Percentiles rank a stretch among this genome's conserved stretches.
Evolutionary conservation across 1,139 yeast species (phyloP).

Genomic region (Pichia sp.): DNA sequence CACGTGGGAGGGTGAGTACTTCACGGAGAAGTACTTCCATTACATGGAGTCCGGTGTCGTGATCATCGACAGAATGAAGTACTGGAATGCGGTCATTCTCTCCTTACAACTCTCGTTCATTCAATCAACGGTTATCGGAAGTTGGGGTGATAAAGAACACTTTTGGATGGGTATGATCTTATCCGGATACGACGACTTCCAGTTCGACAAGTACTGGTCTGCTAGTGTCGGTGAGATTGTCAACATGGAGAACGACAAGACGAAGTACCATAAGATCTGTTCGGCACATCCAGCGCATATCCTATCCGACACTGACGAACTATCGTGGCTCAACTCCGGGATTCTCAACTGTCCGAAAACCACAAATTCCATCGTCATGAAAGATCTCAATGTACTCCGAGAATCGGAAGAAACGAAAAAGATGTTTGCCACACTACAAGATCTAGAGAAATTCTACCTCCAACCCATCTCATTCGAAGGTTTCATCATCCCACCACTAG

Average conservation of each 20-base stretch:
- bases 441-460: conserved; percentile 35
- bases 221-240: conserved; percentile 49
- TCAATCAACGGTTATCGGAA: conserved; percentile 27
- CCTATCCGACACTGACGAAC: conserved; percentile 39
- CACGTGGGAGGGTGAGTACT: conserved; percentile 32
- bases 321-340: conserved; percentile 70
- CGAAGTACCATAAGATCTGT: conserved; percentile 38
- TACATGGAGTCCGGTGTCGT: conserved; percentile 58
- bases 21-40: conserved; percentile 45
- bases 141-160: conserved; percentile 62
- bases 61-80: conserved; percentile 40
- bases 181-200: conserved; percentile 50
- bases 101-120: conserved; percentile 39
- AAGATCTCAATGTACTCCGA: conserved; percentile 28
- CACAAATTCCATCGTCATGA: conserved; percentile 25
- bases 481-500: conserved; percentile 50
- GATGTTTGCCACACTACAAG: conserved; percentile 24
- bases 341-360: conserved; percentile 53
- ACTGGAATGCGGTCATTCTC: conserved; percentile 42
- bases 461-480: conserved; percentile 47
- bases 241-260: conserved; percentile 20
- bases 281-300: conserved; percentile 69
- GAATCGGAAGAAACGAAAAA: conserved; percentile 13
- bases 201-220: conserved; percentile 47
- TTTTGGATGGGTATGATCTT: conserved; percentile 56